Evolutionary conservation across 345 rosid genomes (phyloP).

Genomic region (Iberis pinnata): DNA sequence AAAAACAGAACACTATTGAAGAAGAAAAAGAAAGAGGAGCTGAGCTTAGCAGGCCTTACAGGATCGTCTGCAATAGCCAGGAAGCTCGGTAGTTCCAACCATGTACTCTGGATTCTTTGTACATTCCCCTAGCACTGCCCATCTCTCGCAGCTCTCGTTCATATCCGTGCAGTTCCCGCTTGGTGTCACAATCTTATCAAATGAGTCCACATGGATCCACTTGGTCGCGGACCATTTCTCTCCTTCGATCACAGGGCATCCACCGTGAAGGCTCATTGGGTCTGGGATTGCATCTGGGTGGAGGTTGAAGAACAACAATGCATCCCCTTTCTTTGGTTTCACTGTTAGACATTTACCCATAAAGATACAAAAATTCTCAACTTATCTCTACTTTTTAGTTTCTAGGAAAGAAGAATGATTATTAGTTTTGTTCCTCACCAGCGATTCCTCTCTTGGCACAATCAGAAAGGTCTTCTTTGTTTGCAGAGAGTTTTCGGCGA

Average conservation of each 20-base stretch:
- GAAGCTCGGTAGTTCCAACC: conserved; percentile 75
- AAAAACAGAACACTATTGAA: not conserved
- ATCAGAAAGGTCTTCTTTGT: conserved; percentile 60
- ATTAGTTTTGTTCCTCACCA: conserved; percentile 35
- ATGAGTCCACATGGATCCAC: conserved; percentile 93
- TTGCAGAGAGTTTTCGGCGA: conserved; percentile 31
- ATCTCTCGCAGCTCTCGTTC: conserved; percentile 75
- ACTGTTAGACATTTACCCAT: conserved; percentile 34
- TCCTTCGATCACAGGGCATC: conserved; percentile 88
- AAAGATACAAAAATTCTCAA: conserved; percentile 5
- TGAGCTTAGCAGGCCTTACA: conserved; percentile 61
- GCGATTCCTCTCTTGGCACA: conserved; percentile 89
- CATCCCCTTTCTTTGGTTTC: conserved; percentile 86
- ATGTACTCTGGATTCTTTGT: conserved; percentile 75
- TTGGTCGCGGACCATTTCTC: conserved; percentile 99
- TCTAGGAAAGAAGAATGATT: not conserved
- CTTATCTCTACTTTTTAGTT: not conserved
- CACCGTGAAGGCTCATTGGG: conserved; percentile 73
- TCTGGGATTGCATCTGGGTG: conserved; percentile 70
- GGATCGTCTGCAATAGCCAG: conserved; percentile 82
- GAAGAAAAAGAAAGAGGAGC: not conserved
- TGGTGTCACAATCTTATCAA: conserved; percentile 48
- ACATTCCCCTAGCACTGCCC: conserved; percentile 95
- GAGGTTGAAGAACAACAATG: conserved; percentile 90
- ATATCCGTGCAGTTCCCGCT: conserved; percentile 65